Conservation (phyloP, 1,139 yeast genomes). For the Ogataea hybrid region DNA sequence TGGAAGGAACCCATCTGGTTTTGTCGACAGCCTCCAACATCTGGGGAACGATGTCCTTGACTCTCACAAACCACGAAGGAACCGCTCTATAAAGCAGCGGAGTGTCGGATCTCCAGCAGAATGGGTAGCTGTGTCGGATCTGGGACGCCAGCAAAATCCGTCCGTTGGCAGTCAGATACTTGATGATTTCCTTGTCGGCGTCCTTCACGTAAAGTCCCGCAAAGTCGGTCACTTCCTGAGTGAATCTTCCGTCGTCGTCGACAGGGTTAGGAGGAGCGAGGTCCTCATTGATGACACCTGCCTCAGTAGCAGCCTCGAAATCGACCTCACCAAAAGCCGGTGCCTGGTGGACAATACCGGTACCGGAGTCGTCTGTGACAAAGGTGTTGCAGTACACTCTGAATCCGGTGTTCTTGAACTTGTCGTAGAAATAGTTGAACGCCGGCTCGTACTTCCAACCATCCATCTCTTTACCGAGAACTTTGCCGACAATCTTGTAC, state of each 20-base stretch:
- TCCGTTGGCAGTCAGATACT: constrained; percentile 74
- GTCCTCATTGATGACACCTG: constrained; percentile 71
- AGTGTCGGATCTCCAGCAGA: constrained; percentile 99
- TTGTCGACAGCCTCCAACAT: constrained; percentile 83
- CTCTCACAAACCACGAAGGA: constrained; percentile 98
- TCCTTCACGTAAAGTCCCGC: constrained; percentile 90
- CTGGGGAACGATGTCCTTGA: constrained; percentile 80
- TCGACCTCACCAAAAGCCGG: constrained; percentile 99
- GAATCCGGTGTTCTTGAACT: constrained; percentile 75
- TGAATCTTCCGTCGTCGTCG: constrained; percentile 87
- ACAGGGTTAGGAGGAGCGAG: constrained; percentile 87
- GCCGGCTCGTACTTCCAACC: constrained; percentile 82
- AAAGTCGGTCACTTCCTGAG: constrained; percentile 68
- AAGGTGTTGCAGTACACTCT: constrained; percentile 77
- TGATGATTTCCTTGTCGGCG: constrained; percentile 90
- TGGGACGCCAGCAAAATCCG: constrained; percentile 75
- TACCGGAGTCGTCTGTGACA: constrained; percentile 94
- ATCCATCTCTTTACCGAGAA: constrained; percentile 74
- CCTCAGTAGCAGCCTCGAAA: constrained; percentile 74
- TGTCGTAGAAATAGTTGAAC: constrained; percentile 75
- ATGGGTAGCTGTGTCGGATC: constrained; percentile 94
- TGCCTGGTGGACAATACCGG: constrained; percentile 98
- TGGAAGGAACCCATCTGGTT: constrained; percentile 93
- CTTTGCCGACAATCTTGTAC: constrained; percentile 74
- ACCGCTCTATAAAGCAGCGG: constrained; percentile 94